Base-by-base conservation (phyloP, 495 filamentous ascomycete species). In the Apodospora peruviana region DNA sequence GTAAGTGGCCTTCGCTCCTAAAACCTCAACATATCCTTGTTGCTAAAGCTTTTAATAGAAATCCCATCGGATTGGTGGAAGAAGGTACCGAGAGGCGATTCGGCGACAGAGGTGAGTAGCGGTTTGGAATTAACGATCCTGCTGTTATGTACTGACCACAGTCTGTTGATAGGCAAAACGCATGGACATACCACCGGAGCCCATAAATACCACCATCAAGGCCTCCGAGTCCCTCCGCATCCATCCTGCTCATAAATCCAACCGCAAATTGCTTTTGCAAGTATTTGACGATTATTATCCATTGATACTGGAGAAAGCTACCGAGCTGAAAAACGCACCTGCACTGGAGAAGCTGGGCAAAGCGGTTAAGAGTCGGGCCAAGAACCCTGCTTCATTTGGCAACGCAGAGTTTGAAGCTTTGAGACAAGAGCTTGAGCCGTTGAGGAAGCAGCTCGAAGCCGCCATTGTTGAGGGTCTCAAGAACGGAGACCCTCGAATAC, bases 1-100 rank as follows among this genome's bases (percentile, higher is more conserved):
- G 43, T 57, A 5, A 43, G 50, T 57, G 23, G n/a, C n/a, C 2
- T 7, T 27, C 2, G 14, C 8, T 19, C 4, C 8, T 14, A 17
- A 7, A 1, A 27, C 35, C 16, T 22, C 21, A 20, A 8, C n/a
- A 27, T 11, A n/a, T n/a, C n/a, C 16, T 35, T 12, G 8, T 14
- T 50, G 46, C 46, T 53, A 22, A 53, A 17, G 3, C 8, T 16
- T 8, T 14, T 19, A 21, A 19, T 38, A 57, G 58, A 59, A 37
- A 48, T 64, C n/a, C 58, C 58, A 3, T 29, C 16, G 4, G 60
- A 64, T 18, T 61, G 58, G 58, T 58, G 47, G 48, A 51, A 51
- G 17, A 51, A 51, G 48, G 11, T 51, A 10, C 17, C 48, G 5
- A 51, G 43, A 21, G 39, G 27, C 5, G 42, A 51, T 7, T n/a